Percentiles rank a stretch among this genome's conserved stretches.
phyloP scores from a whole-genome alignment of 2,329 filamentous ascomycete species.

The Exophiala dermatitidis region DNA sequence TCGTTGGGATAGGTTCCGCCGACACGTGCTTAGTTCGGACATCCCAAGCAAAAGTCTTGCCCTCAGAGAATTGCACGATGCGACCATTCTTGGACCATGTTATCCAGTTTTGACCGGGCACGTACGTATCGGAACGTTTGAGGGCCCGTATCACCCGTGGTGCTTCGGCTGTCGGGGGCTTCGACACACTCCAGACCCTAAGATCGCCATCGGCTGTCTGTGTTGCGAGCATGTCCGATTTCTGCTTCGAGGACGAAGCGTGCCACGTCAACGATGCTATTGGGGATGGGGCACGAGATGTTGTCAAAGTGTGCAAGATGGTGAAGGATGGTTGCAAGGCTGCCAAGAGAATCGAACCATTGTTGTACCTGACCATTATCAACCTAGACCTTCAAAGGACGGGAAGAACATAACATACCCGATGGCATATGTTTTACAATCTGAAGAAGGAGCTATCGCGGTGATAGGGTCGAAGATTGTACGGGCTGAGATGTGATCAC shows the following conservation, averaged over 20 bases:
- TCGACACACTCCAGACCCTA: slow-evolving; percentile 92
- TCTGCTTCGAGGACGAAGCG: slow-evolving; percentile 89
- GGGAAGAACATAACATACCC: slow-evolving; percentile 49
- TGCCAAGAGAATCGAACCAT: slow-evolving; percentile 86
- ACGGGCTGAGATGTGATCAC: slow-evolving; percentile 81
- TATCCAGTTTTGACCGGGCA: slow-evolving; percentile 84
- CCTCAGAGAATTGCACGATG: slow-evolving; percentile 86
- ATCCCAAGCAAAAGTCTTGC: slow-evolving; percentile 92
- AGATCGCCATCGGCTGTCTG: slow-evolving; percentile 89
- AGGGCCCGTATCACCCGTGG: slow-evolving; percentile 85
- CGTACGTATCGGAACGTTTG: slow-evolving; percentile 59
- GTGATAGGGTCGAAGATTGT: slow-evolving; percentile 95
- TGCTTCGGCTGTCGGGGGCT: slow-evolving; percentile 62
- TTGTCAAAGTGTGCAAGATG: slow-evolving; percentile 85
- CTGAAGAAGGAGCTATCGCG: slow-evolving; percentile 78
- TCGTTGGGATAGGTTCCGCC: slow-evolving; percentile 77
- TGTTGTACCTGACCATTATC: slow-evolving; percentile 64
- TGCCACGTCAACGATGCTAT: slow-evolving; percentile 89
- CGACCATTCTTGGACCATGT: slow-evolving; percentile 97
- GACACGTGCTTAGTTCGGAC: slow-evolving; percentile 96
- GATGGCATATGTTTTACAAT: slow-evolving; percentile 92
- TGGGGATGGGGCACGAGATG: slow-evolving; percentile 73
- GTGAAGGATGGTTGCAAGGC: slow-evolving; percentile 86
- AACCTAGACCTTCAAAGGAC: slow-evolving; percentile 7
- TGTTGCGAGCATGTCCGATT: slow-evolving; percentile 94